A percentile compares a stretch with the other conserved stretches of the same genome.
Conservation (phyloP, 345 rosid genomes). For the Viola odorata region DNA sequence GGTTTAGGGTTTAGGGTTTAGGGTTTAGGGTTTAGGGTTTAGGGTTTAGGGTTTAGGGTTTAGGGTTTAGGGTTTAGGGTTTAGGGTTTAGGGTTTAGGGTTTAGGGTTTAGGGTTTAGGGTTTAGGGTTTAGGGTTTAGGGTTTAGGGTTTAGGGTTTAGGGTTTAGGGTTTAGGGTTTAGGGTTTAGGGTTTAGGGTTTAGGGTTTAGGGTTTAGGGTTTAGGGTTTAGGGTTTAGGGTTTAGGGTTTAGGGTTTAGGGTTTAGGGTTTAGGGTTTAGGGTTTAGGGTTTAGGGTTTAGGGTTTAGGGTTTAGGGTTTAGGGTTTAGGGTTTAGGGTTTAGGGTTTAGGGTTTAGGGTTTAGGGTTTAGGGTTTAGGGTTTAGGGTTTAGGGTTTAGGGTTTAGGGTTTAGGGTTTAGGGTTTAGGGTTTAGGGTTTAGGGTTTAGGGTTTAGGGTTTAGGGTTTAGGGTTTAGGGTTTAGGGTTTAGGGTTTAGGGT, state of each 20-base stretch:
- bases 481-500: conserved; percentile 27
- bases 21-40: conserved; percentile 15
- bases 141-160: conserved; percentile 12
- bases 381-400: conserved; percentile 23
- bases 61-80: conserved; percentile 13
- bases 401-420: conserved; percentile 20
- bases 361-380: conserved; percentile 11
- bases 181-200: conserved; percentile 11
- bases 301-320: conserved; percentile 18
- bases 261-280: conserved; percentile 10
- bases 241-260: conserved; percentile 6
- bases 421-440: conserved; percentile 19
- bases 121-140: conserved; percentile 14
- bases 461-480: conserved; percentile 21
- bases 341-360: conserved; percentile 19
- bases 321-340: conserved; percentile 20
- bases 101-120: conserved; percentile 10
- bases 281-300: conserved; percentile 16
- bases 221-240: conserved; percentile 12
- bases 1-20: conserved; percentile 17
- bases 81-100: conserved; percentile 10
- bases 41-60: conserved; percentile 15
- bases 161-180: conserved; percentile 11
- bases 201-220: too few relatives aligned
- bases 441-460: conserved; percentile 22